Base-by-base conservation (phyloP, 2,329 filamentous ascomycete genomes). In the Macroventuria anomochaeta region DNA sequence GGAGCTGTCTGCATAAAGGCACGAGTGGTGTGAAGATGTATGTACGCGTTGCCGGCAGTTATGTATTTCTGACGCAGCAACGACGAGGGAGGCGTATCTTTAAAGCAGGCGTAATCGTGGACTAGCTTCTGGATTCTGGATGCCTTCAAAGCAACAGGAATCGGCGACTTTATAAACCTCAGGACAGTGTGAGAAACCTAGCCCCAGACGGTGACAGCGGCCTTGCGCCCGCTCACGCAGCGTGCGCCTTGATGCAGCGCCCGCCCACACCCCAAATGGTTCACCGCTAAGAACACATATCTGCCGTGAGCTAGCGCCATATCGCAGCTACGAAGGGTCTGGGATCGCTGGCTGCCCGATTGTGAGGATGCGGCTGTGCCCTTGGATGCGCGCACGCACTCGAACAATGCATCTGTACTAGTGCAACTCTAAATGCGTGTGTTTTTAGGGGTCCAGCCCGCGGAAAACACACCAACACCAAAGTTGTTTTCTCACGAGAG, bases 151-250 rank as follows among this genome's bases (percentile, higher is more conserved):
- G 26, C 12, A 36, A 33, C 36, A 36, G 33, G 21, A 40, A 49
- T 26, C 21, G 44, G 51, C 39, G 44, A 49, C 51, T 46, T 46
- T 54, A 40, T 40, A 49, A 40, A 23, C 46, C 39, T 49, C 51
- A 54, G 44, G 34, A 49, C 31, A 25, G 51, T 53, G 33, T 40
- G 44, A 48, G 51, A 54, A 31, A 23, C 15, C 39, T 54, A 48
- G 46, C 20, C 39, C 36, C 44, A 40, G 39, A 54, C 51, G 37
- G 21, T 42, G 34, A 49, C 51, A 49, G 44, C 44, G 39, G 44
- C 32, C 50, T 43, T 31, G 28, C 20, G 39, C 33, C 43, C 44
- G 38, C 43, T 36, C 49, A 36, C 49, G 25, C 25, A 34, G 42
- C 37, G 36, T 33, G 40, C 48, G 48, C 28, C 41, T 26, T 23